Evolutionary conservation across 257 asterid species (phyloP), one percentile per base, ranked within the genome.

Genomic region (Pogostemon cablin): DNA sequence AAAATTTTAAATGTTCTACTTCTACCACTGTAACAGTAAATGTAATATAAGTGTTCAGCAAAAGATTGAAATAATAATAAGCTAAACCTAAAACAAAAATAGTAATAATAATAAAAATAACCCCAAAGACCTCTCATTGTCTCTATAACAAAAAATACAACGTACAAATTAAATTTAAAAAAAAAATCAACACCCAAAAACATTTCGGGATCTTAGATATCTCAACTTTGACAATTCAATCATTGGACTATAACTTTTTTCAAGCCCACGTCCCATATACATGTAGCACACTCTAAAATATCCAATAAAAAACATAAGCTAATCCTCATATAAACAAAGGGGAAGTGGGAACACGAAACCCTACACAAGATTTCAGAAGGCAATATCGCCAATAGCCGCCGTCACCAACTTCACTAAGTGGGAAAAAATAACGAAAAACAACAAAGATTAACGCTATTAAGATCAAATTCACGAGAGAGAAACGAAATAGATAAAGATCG

Each of bases 391-490:
- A 66, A 68, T 20, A 57, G 34, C 63, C 50, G 32, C 32, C 32
- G 32, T 2, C 32, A 25, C 32, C 32, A 25, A 25, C 32, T 25
- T 25, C 32, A 25, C 32, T 25, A 20, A 38, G 20, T 57, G 15
- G n/a, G 41, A 20, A 11, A 20, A 11, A 65, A 20, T 54, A 3
- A 5, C 41, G 6, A 2, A 42, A 38, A 54, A 69, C 42, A 32
- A 38, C 10, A 44, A 55, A 46, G 12, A 39, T 49, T 42, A 52
- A 72, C 63, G 54, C 11, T 48, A 10, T 54, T 8, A 3, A 54
- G 53, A 77, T 77, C 74, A 61, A 38, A 17, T 11, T 48, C 42
- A 9, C 63, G 32, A 32, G 17, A 65, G 72, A 25, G 32, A 32
- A 37, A 61, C 8, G 44, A 53, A 50, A 66, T 9, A 38, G 38